These are phyloP conservation scores for Penicillium soppii DNA, from an alignment of 495 filamentous ascomycete species.

Conservation along the genomic window DNA sequence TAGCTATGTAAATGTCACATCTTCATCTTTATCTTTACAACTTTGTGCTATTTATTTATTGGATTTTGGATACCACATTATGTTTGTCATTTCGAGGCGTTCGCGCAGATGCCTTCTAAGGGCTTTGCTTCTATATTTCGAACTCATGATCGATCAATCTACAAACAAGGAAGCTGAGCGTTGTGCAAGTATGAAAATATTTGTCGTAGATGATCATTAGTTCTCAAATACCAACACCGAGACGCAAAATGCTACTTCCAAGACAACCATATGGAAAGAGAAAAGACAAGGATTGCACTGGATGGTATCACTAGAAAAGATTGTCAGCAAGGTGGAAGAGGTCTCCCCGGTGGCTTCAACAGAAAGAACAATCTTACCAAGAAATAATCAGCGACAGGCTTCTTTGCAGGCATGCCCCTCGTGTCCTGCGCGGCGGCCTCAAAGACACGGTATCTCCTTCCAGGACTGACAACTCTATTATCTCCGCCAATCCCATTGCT, in stretches of 20 bases:
- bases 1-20: not conserved
- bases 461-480: slow-evolving; percentile 66
- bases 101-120: not conserved
- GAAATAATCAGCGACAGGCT: slow-evolving; percentile 97
- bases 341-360: too few species aligned
- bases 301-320: slow-evolving; percentile 25
- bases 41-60: not conserved
- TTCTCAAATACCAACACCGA: slow-evolving; percentile 21
- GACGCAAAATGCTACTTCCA: slow-evolving; percentile 21
- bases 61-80: slow-evolving; percentile 1
- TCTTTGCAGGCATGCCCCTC: slow-evolving; percentile 98
- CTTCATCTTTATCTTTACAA: not conserved
- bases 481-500: slow-evolving; percentile 44
- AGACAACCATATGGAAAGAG: slow-evolving; percentile 7
- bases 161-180: not conserved
- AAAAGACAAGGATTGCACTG: slow-evolving; percentile 13
- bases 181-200: slow-evolving; percentile 4
- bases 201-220: slow-evolving; percentile 30
- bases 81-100: not conserved
- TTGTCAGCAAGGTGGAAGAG: slow-evolving; percentile 9
- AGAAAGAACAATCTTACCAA: slow-evolving; percentile 50
- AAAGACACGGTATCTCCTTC: slow-evolving; percentile 90
- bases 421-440: slow-evolving; percentile 96
- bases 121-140: not conserved
- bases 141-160: not conserved